Percentiles rank a stretch among this genome's conserved stretches.
These are phyloP conservation scores for Pleurotus salmoneostramineus DNA, from an alignment of 768 basidiomycete species.

Conservation along the genomic window DNA sequence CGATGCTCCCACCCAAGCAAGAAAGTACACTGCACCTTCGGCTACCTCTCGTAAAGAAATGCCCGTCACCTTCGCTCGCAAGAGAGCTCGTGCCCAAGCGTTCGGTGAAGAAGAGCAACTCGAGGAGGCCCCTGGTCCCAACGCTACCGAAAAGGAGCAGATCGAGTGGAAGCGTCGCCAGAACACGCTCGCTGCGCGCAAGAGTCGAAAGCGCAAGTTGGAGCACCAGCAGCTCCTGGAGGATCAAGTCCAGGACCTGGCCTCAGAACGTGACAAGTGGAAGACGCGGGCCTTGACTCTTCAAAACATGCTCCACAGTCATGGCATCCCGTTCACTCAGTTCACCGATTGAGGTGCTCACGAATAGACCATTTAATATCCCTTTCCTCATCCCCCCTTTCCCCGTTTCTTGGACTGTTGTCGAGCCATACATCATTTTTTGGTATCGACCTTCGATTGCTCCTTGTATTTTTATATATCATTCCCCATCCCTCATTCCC, in stretches of 20 bases:
- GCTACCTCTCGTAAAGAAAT: slow-evolving; percentile 76
- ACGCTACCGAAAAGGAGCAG: slow-evolving; percentile 55
- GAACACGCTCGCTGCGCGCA: slow-evolving; percentile 84
- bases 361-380: background rate
- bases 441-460: slow-evolving; percentile 13
- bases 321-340: slow-evolving; percentile 54
- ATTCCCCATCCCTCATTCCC: slow-evolving; percentile 6
- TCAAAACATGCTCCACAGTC: slow-evolving; percentile 50
- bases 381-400: background rate
- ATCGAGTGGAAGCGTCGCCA: slow-evolving; percentile 77
- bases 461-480: slow-evolving; percentile 12
- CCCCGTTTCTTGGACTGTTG: background rate
- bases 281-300: slow-evolving; percentile 47
- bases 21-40: slow-evolving; percentile 71
- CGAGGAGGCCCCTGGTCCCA: slow-evolving; percentile 33
- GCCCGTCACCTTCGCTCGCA: slow-evolving; percentile 66
- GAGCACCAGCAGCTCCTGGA: slow-evolving; percentile 67
- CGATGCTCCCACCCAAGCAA: slow-evolving; percentile 77
- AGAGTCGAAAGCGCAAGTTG: slow-evolving; percentile 71
- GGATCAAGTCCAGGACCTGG: slow-evolving; percentile 45
- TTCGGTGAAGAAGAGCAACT: slow-evolving; percentile 48
- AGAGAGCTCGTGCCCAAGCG: slow-evolving; percentile 44
- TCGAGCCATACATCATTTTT: background rate
- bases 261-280: slow-evolving; percentile 61
- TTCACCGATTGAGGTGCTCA: slow-evolving; percentile 21